Evolutionary conservation across 139 green algal species (phyloP).

Genomic region (Parachlorella kessleri): DNA sequence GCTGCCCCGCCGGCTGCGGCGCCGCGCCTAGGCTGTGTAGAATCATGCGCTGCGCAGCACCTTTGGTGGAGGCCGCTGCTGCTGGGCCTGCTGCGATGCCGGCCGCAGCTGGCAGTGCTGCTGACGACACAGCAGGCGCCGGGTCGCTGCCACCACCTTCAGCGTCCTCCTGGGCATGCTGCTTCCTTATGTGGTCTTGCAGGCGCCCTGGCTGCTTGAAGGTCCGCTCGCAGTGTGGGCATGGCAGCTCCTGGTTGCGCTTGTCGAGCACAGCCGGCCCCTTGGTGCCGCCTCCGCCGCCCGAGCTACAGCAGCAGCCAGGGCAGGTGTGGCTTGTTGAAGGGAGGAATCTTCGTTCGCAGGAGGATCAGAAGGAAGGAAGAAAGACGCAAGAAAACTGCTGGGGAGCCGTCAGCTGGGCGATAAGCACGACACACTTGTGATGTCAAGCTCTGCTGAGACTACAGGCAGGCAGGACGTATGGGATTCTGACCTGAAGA

Average conservation of each 20-base stretch:
- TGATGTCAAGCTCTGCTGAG: no score
- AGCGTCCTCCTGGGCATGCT: conserved; percentile 65
- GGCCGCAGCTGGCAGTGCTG: conserved; percentile 2
- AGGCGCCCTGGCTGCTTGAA: conserved; percentile 76
- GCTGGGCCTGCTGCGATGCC: conserved; percentile 1
- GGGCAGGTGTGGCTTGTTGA: not conserved
- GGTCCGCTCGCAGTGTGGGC: conserved; percentile 84
- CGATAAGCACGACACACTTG: no score
- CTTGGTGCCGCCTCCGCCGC: conserved; percentile 76
- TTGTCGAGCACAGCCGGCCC: conserved; percentile 87
- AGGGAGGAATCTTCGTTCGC: not conserved
- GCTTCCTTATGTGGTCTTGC: conserved; percentile 74
- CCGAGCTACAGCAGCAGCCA: conserved; percentile 60
- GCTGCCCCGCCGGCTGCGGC: not conserved
- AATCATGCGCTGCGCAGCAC: not conserved
- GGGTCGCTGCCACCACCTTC: not conserved
- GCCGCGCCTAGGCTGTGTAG: not conserved
- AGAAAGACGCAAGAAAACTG: not conserved
- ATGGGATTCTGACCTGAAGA: conserved; percentile 21
- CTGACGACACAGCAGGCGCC: not conserved
- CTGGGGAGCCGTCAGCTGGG: no score
- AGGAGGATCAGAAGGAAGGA: no score
- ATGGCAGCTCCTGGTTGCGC: conserved; percentile 76
- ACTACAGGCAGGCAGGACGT: not conserved
- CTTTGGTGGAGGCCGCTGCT: not conserved